Base-by-base conservation (phyloP, 768 basidiomycete genomes). In the Boletus rex-veris region DNA sequence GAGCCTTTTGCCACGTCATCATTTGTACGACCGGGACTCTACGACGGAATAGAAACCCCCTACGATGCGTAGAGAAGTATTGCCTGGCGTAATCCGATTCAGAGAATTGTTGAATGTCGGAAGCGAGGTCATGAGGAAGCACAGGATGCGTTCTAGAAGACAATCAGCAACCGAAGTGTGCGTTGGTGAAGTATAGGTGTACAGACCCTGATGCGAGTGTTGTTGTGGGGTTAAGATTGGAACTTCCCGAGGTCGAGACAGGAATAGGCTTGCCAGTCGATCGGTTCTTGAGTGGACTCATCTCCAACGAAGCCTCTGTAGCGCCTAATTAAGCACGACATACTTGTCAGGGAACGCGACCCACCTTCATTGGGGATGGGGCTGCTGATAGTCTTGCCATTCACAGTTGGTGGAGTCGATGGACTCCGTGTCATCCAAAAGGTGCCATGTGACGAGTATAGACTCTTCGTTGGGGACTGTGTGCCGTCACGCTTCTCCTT, bases 1-100 rank as follows among this genome's bases (percentile, higher is more conserved):
- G 84, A 1, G 78, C 63, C 79, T 88, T 91, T 69, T 96, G 94
- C 91, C 92, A 96, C 45, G 82, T 79, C 90, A 97, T 93, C 73
- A 96, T 81, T 64, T 91, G 86, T 21, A 79, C 84, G 4, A 96
- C 82, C 1, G 94, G 92, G 2, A 96, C 82, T 55, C 78, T 83
- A 43, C 92, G 80, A 57, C 81, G 79, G 71, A 93, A 93, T 53
- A 93, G 86, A 65, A 96, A 86, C 0, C 94, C 94, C 8, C 84
- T 88, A n/a, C 86, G 81, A 62, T 93, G 91, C 1, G 85, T 92
- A 16, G 92, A 90, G 66, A 98, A 95, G 68, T 95, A 96, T 59
- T 85, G 86, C 43, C 77, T 78, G 35, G 94, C 92, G 67, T 88
- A 97, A 36, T 92, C 88, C 0, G 87, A 88, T 64, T 90, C 83